phyloP scores from a whole-genome alignment of 768 basidiomycete species.

The Rhizopogon vinicolor region DNA sequence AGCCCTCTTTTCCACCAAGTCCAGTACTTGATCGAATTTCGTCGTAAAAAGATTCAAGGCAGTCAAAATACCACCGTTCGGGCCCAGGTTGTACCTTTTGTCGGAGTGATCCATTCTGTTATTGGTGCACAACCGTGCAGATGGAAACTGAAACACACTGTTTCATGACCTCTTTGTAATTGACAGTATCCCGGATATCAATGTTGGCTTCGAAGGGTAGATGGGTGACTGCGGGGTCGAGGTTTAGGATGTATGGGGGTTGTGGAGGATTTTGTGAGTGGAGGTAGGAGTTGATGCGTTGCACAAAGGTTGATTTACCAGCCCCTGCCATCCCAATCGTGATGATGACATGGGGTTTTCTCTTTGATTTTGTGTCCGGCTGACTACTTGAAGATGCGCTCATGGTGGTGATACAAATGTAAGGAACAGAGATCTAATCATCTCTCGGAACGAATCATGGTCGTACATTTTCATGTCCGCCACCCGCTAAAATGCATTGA shows the following conservation, averaged over 20 bases:
- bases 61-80: conserved; percentile 96
- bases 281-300: conserved; percentile 89
- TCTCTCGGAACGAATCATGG: background rate
- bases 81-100: conserved; percentile 91
- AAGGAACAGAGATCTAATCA: background rate
- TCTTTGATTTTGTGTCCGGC: conserved; percentile 7
- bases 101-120: conserved; percentile 10
- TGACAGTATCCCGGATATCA: conserved; percentile 95
- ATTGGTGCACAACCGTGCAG: conserved; percentile 10
- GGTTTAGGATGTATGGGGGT: conserved; percentile 95
- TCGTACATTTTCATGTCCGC: no score
- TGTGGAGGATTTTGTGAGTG: conserved; percentile 58
- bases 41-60: conserved; percentile 97
- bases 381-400: conserved; percentile 11
- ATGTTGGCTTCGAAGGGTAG: conserved; percentile 95
- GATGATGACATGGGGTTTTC: conserved; percentile 78
- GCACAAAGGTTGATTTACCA: conserved; percentile 97
- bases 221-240: conserved; percentile 92
- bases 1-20: conserved; percentile 86
- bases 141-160: conserved; percentile 63
- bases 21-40: conserved; percentile 96
- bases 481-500: background rate
- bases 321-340: conserved; percentile 97
- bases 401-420: conserved; percentile 11
- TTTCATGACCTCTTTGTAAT: conserved; percentile 99